Percentiles rank a stretch among this genome's conserved stretches.
Evolutionary conservation across 371 early-diverging fungal species (phyloP).

Genomic region (Parasitella parasitica): DNA sequence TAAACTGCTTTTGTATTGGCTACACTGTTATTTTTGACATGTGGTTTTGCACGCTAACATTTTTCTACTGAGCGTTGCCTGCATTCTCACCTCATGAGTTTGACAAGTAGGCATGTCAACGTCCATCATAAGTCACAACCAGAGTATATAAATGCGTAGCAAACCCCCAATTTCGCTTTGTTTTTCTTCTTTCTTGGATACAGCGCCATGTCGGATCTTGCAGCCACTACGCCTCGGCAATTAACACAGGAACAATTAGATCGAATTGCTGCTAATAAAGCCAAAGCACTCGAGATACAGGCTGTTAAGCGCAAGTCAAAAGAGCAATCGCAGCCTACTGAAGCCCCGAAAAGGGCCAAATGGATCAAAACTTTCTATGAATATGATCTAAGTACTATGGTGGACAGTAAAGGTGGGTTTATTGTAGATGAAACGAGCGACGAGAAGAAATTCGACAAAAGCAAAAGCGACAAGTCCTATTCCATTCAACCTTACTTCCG

Average conservation of each 20-base stretch:
- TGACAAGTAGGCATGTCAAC: too few species aligned
- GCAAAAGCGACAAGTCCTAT: constrained; percentile 5
- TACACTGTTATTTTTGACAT: too few species aligned
- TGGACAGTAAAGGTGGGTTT: constrained; percentile 85
- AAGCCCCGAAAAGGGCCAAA: constrained; percentile 13
- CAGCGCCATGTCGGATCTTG: neutral
- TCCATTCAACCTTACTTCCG: constrained; percentile 51
- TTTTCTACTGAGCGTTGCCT: too few species aligned
- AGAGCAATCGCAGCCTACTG: neutral
- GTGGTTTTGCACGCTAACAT: too few species aligned
- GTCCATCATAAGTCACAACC: neutral
- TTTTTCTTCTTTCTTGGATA: neutral
- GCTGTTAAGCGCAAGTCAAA: constrained; percentile 13
- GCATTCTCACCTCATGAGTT: too few species aligned
- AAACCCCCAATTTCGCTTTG: neutral
- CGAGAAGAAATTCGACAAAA: constrained; percentile 22
- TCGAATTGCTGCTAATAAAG: constrained; percentile 21
- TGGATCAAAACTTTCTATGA: constrained; percentile 53
- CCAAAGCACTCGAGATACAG: constrained; percentile 20
- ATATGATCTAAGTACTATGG: constrained; percentile 78
- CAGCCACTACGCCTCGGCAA: neutral
- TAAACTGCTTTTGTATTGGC: too few species aligned
- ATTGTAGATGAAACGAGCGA: constrained; percentile 57
- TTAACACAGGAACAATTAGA: constrained; percentile 4
- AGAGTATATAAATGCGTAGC: constrained; percentile 7